Percentiles rank a stretch among this genome's conserved stretches.
phyloP scores from a whole-genome alignment of 2,329 filamentous ascomycete species.

The Gaeumannomyces sp. region DNA sequence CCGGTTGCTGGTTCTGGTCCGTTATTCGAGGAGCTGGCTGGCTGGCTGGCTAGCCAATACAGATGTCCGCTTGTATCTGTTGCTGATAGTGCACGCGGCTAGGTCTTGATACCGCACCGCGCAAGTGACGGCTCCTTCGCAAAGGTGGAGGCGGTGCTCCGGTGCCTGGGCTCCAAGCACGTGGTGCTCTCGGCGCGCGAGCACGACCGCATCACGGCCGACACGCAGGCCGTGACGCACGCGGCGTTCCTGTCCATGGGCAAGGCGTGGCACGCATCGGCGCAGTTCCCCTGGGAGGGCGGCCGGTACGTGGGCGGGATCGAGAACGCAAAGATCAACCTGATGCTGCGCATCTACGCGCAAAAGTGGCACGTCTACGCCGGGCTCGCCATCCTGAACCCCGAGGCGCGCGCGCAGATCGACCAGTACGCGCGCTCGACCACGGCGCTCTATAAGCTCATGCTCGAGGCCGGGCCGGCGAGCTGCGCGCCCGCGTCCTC shows the following conservation, averaged over 20 bases:
- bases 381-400: conserved; percentile 93
- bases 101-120: conserved; percentile 85
- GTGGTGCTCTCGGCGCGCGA: conserved; percentile 81
- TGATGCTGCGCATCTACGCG: conserved; percentile 92
- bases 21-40: neutral
- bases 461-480: conserved; percentile 76
- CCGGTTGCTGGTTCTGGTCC: neutral
- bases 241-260: conserved; percentile 97
- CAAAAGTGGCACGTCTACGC: conserved; percentile 99
- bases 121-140: conserved; percentile 68
- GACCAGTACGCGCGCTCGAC: conserved; percentile 88
- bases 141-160: conserved; percentile 75
- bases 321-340: conserved; percentile 98
- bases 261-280: conserved; percentile 91
- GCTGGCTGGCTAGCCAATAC: neutral
- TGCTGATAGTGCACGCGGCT: conserved; percentile 1
- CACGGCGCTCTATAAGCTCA: conserved; percentile 92
- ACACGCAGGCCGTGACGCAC: conserved; percentile 97
- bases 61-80: neutral
- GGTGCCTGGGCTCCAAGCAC: conserved; percentile 76
- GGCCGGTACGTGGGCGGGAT: conserved; percentile 95
- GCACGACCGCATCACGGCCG: conserved; percentile 95
- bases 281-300: conserved; percentile 95
- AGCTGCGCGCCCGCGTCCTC: conserved; percentile 67
- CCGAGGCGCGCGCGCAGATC: conserved; percentile 86